Base-by-base conservation (phyloP, 2,329 filamentous ascomycete species). In the Aureobasidium mangrovei region DNA sequence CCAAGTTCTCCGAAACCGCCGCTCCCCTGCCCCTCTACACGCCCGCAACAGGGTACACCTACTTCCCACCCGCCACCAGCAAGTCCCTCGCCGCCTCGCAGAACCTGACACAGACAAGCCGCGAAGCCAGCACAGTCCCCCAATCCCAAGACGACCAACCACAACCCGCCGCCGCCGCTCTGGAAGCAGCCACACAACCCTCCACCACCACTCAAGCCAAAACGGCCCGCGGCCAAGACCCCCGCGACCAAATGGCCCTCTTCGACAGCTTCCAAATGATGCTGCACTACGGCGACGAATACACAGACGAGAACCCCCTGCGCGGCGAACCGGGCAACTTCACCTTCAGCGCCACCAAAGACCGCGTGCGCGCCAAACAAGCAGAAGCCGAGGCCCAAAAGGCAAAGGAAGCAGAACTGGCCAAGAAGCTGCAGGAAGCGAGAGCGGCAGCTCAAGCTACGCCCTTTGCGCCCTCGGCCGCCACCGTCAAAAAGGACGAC, bases 241-340 rank as follows among this genome's bases (percentile, higher is more conserved):
- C 55, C 7, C 55, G 56, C 18, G 53, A 56, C 24, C 77, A 78
- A 7, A 72, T 81, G 51, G 67, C 64, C 35, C 70, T 83, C 33
- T 74, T 76, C 27, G 58, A 66, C 33, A 63, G 60, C 12, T 49
- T 70, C 3, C 46, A 57, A 5, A 59, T 65, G 53, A 59, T 63
- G 29, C 68, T 77, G 9, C 69, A 69, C 6, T 82, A 79, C 62
- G 78, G 75, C 10, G 75, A 81, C 59, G 81, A 84, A 58, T 84
- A 75, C 67, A 80, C 80, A 71, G 82, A 85, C 63, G 81, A 84
- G 61, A 82, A 78, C 57, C 80, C 82, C 0, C 67, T 85, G 10
- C 70, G 77, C 6, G 82, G 82, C 45, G 82, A 84, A 63, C 82
- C 82, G 0, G 82, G 82, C 31, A 76, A 75, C 4, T 83, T 85